These are phyloP conservation scores for Trametes villosa DNA, from an alignment of 768 basidiomycete species.

Conservation along the genomic window DNA sequence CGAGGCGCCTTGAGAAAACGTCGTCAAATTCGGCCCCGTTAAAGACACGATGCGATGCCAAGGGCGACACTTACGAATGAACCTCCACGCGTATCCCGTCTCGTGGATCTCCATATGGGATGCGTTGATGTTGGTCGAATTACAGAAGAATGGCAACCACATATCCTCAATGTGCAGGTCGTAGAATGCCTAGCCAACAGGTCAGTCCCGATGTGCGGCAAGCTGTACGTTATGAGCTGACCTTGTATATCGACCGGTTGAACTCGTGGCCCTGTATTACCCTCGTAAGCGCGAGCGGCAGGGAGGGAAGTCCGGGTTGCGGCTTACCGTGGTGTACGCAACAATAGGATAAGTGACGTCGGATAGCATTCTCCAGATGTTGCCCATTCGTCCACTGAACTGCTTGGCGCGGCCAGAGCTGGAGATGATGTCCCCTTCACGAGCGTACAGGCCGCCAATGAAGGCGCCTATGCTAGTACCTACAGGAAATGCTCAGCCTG, in stretches of 20 bases:
- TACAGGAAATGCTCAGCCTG: conserved; percentile 24
- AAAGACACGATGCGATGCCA: neutral
- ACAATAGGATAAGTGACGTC: conserved; percentile 94
- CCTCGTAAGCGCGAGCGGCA: neutral
- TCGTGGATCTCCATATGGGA: conserved; percentile 98
- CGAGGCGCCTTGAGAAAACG: conserved; percentile 70
- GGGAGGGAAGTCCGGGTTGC: conserved; percentile 6
- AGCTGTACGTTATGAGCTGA: conserved; percentile 27
- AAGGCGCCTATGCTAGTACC: conserved; percentile 92
- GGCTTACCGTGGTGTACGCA: conserved; percentile 81
- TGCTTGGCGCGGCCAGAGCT: conserved; percentile 86
- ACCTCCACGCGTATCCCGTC: conserved; percentile 98
- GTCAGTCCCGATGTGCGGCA: neutral
- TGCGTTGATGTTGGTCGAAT: conserved; percentile 95
- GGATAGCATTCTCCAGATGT: conserved; percentile 90
- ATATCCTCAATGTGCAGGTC: conserved; percentile 96
- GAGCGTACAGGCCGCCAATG: conserved; percentile 93
- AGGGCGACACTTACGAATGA: conserved; percentile 60
- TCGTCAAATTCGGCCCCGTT: too few relatives aligned
- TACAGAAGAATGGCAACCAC: conserved; percentile 99
- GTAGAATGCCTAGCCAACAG: conserved; percentile 70
- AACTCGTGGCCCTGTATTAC: conserved; percentile 85
- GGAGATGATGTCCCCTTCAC: conserved; percentile 89
- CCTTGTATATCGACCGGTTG: conserved; percentile 94
- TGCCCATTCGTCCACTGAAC: conserved; percentile 90